Base-by-base conservation (phyloP, 192 early-diverging fungal genomes). In the Rhizoclosmatium sp. region DNA sequence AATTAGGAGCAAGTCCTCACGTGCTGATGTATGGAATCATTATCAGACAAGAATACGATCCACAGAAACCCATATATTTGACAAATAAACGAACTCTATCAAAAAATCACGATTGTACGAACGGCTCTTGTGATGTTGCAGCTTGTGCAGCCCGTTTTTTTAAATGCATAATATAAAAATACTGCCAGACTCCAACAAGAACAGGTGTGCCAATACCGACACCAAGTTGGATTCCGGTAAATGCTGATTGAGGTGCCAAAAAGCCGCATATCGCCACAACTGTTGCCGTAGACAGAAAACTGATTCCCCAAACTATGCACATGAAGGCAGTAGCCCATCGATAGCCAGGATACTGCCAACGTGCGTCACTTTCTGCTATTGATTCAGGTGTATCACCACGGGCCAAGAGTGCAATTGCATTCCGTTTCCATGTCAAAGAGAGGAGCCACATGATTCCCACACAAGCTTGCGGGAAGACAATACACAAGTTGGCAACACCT, bases 321-420 rank as follows among this genome's bases (percentile, higher is more conserved):
- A 21, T 21, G 2, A 65, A 16, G 9, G 51, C 51, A 7, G 51
- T 54, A 7, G 51, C 51, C 9, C 51, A 16, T 16, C 51, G 51
- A 16, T 12, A 54, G 9, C 51, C 51, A 7, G 51, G 9, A 7
- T 54, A 16, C 51, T 7, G 9, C 51, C 51, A 54, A 7, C 9
- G 9, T 16, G 51, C 51, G 51, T 54, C 51, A 7, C 9, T 16
- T 16, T 54, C 9, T 16, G 51, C 51, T 31, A 31, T 31, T 31
- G 31, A 31, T 31, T 31, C 31, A 7, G 51, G 9, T 12, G 9
- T 54, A 7, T 54, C 9, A 16, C 51, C 16, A 16, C 51, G 51
- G 9, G 51, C 51, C 51, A 16, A 54, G 51, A 54, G 51, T 16
- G 62, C 62, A 39, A 65, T 65, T 12, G 62, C 62, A 23, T 65